phyloP scores from a whole-genome alignment of 176 grass and related monocot genomes.

The Carex kokanica region DNA sequence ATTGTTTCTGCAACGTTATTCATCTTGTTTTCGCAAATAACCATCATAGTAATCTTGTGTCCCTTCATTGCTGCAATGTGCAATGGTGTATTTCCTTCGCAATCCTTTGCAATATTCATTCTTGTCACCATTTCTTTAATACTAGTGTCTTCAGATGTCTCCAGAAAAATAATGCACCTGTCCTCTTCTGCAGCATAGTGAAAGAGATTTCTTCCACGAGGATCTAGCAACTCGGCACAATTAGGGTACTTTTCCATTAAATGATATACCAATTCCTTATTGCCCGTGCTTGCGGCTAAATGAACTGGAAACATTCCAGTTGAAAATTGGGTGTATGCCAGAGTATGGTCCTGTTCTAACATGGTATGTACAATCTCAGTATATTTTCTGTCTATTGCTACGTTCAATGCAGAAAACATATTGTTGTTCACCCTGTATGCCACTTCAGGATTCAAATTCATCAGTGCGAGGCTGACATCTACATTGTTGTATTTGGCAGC shows the following conservation, averaged over 20 bases:
- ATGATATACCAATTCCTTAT: not conserved
- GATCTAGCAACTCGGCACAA: not conserved
- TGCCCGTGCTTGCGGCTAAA: not conserved
- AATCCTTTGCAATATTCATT: not conserved
- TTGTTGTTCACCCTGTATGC: not conserved
- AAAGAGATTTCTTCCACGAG: not conserved
- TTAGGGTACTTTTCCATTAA: not conserved
- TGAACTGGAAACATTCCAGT: conserved; percentile 1
- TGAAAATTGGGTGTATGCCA: not conserved
- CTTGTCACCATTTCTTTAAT: not conserved
- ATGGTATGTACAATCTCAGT: not conserved
- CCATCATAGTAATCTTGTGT: too few relatives aligned
- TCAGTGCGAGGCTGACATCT: too few relatives aligned
- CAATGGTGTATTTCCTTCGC: not conserved
- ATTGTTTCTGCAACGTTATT: too few relatives aligned
- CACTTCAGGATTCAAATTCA: not conserved
- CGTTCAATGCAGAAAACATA: not conserved
- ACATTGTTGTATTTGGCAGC: too few relatives aligned
- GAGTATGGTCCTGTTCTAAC: not conserved
- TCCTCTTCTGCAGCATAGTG: conserved; percentile 1
- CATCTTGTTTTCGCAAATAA: too few relatives aligned
- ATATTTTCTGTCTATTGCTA: not conserved
- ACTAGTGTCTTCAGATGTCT: not conserved
- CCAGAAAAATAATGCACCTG: too few relatives aligned
- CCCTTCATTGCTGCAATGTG: not conserved